These are phyloP conservation scores for Ophiocordyceps camponoti-floridani DNA, from an alignment of 2,329 filamentous ascomycete genomes.

Conservation along the genomic window DNA sequence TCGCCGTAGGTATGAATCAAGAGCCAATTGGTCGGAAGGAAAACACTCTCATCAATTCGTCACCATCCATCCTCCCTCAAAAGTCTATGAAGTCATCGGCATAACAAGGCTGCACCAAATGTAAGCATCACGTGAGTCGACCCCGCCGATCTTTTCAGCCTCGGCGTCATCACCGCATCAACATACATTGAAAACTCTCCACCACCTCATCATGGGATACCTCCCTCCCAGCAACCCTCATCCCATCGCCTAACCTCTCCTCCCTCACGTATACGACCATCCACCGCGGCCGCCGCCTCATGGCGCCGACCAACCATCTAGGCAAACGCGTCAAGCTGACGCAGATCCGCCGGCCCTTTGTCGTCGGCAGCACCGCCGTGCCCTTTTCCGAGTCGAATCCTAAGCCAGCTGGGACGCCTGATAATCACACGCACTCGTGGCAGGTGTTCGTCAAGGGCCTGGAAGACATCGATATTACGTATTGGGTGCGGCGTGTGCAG, in stretches of 20 bases:
- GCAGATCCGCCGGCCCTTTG: constrained; percentile 45
- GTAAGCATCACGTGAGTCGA: background rate
- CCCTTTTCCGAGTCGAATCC: constrained; percentile 68
- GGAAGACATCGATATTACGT: constrained; percentile 77
- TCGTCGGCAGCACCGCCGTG: constrained; percentile 65
- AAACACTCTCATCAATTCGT: background rate
- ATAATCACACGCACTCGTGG: constrained; percentile 95
- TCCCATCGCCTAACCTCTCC: background rate
- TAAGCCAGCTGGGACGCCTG: constrained; percentile 56
- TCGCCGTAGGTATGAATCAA: background rate
- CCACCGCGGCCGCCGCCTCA: constrained; percentile 9
- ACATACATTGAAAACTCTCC: too few species aligned
- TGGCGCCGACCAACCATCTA: constrained; percentile 40
- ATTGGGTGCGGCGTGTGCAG: constrained; percentile 92
- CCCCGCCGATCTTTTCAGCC: background rate
- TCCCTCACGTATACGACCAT: background rate
- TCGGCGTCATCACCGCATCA: background rate
- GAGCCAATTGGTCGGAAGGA: background rate
- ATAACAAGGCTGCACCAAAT: background rate
- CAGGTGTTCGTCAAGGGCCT: constrained; percentile 83
- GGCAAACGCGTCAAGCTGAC: constrained; percentile 48
- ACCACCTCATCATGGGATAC: too few species aligned
- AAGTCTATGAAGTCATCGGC: constrained; percentile 8
- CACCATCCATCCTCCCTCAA: background rate
- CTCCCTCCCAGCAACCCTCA: too few species aligned